Evolutionary conservation across 257 asterid genomes (phyloP).

Genomic region (Sherardia arvensis): DNA sequence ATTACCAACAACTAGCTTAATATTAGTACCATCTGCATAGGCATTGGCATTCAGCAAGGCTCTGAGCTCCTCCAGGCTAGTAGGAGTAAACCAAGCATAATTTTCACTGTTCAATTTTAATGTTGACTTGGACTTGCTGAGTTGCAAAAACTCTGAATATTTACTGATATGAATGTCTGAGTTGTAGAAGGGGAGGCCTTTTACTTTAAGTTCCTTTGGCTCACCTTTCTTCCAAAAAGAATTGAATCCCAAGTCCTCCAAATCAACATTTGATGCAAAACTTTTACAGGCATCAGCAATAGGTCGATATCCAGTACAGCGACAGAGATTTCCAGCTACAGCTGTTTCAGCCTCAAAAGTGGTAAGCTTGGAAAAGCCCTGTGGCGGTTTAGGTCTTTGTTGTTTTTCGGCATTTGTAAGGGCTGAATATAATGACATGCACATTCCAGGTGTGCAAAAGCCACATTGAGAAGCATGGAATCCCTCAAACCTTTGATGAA

Average conservation of each 20-base stretch:
- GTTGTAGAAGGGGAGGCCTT: conserved; percentile 34
- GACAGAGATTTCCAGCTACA: conserved; percentile 55
- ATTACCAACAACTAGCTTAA: conserved; percentile 56
- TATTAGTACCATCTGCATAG: conserved; percentile 15
- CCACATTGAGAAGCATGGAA: conserved; percentile 87
- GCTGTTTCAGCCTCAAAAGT: conserved; percentile 59
- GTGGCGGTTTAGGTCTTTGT: conserved; percentile 23
- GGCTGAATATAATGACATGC: conserved; percentile 58
- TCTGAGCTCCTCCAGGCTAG: conserved; percentile 42
- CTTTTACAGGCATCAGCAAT: conserved; percentile 74
- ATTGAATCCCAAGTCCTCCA: conserved; percentile 64
- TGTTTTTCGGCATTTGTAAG: conserved; percentile 43
- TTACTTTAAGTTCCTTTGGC: conserved; percentile 20
- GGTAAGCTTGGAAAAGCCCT: conserved; percentile 56
- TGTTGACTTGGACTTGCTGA: conserved; percentile 10
- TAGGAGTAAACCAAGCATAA: conserved; percentile 54
- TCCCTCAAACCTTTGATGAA: conserved; percentile 64
- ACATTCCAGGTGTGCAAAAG: conserved; percentile 76
- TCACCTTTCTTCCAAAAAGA: conserved; percentile 53
- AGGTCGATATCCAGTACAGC: conserved; percentile 73
- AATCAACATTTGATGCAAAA: conserved; percentile 51
- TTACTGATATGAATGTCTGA: conserved; percentile 22
- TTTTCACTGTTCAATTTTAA: conserved; percentile 25
- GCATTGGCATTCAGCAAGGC: conserved; percentile 29
- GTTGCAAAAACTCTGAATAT: conserved; percentile 29